Evolutionary conservation across 2,329 filamentous ascomycete genomes (phyloP).

Genomic region (Aureobasidium sp.): DNA sequence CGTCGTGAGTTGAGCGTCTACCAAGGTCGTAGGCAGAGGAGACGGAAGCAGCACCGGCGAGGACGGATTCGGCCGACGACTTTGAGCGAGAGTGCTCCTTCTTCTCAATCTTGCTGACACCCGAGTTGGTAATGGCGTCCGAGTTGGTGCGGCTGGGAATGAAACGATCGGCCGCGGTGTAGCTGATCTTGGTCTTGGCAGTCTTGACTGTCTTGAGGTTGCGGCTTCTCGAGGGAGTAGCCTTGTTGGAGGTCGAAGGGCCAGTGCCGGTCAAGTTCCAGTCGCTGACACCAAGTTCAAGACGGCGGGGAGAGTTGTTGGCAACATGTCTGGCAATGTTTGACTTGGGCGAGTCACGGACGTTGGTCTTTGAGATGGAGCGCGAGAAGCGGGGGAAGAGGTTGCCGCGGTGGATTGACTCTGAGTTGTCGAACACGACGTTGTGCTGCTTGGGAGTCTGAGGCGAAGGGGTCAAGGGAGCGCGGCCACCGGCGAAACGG

Average conservation of each 20-base stretch:
- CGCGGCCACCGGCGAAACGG: conserved; percentile 87
- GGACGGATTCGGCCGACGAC: conserved; percentile 62
- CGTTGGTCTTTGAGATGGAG: conserved; percentile 56
- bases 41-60: conserved; percentile 62
- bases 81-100: conserved; percentile 69
- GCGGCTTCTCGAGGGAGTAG: conserved; percentile 36
- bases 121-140: conserved; percentile 75
- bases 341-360: conserved; percentile 88
- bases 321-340: conserved; percentile 61
- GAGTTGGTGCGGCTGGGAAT: conserved; percentile 90
- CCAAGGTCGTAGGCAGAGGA: conserved; percentile 52
- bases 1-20: conserved; percentile 58
- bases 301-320: conserved; percentile 66
- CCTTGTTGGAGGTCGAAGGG: conserved; percentile 40
- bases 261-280: conserved; percentile 86
- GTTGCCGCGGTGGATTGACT: conserved; percentile 69
- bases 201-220: conserved; percentile 36
- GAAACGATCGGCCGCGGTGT: conserved; percentile 69
- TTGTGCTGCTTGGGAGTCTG: conserved; percentile 57
- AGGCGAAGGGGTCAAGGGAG: conserved; percentile 90
- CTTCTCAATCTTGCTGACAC: conserved; percentile 71
- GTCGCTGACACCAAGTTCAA: conserved; percentile 88
- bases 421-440: conserved; percentile 46
- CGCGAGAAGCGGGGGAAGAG: conserved; percentile 72
- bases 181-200: conserved; percentile 61